Base-by-base conservation (phyloP, 108 stramenopile species). In the Cyclotella distinguenda region DNA sequence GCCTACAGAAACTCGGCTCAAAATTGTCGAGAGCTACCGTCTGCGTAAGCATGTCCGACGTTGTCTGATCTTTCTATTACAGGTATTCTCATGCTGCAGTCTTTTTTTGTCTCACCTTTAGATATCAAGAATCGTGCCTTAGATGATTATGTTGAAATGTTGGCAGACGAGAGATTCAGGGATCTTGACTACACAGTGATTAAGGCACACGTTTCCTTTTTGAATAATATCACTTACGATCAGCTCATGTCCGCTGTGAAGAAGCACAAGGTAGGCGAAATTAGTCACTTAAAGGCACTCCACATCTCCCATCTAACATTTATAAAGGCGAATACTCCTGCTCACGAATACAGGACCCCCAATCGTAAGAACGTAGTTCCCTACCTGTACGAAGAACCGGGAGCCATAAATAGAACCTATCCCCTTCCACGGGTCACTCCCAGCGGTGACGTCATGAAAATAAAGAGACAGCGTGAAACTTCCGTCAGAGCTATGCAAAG, bases 221-320 rank as follows among this genome's bases (percentile, higher is more conserved):
- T 49, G 0, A 48, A 5, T 19, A 68, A 84, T 43, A 56, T 83
- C 36, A 82, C 81, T 28, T 55, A 68, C 27, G 55, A 76, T 12
- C 77, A 87, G 68, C 67, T 86, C 13, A 21, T 68, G 47, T 66
- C 63, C 11, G 80, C 86, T 11, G 78, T 84, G 4, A 40, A 64
- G 22, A 66, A 65, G 36, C 54, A 82, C 55, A 81, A 81, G 68
- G 71, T 64, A 40, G 27, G 35, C 33, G 19, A 21, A 23, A 23
- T 64, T 30, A 0, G 9, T 2, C n/a, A 54, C 28, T 50, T 19
- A 30, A 8, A 3, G 53, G 12, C 33, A 15, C 33, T 22, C 30
- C 33, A 10, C 33, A 18, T 40, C 49, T 25, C 19, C 16, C 2
- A n/a, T 27, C 18, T 19, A 19, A 23, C 18, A 19, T 11, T 4